Conservation (phyloP, 1,139 yeast species). For the Candida freyschussii region DNA sequence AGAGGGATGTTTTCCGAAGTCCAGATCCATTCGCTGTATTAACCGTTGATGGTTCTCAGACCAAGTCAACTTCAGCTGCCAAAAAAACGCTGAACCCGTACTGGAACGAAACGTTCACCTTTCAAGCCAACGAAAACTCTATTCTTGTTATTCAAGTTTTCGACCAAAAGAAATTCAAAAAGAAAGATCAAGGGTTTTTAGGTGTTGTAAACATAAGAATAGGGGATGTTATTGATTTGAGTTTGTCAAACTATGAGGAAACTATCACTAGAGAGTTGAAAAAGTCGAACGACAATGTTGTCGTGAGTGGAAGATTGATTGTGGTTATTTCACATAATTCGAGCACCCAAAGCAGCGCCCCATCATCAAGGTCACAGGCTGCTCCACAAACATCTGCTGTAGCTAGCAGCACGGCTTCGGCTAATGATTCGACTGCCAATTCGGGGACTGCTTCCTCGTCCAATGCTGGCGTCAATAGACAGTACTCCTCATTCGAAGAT, state of each 20-base stretch:
- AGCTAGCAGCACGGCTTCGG: background rate
- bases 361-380: conserved; percentile 12
- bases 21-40: conserved; percentile 98
- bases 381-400: conserved; percentile 2
- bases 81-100: conserved; percentile 93
- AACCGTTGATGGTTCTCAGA: conserved; percentile 95
- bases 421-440: conserved; percentile 14
- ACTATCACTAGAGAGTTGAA: conserved; percentile 91
- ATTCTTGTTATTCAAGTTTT: conserved; percentile 90
- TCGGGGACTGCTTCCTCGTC: conserved; percentile 18
- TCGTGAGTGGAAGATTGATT: conserved; percentile 88
- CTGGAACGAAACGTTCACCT: conserved; percentile 90
- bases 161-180: conserved; percentile 94
- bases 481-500: conserved; percentile 90
- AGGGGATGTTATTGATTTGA: conserved; percentile 82
- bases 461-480: conserved; percentile 36
- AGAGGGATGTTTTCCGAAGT: conserved; percentile 88
- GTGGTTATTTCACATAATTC: conserved; percentile 51
- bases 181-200: conserved; percentile 97
- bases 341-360: conserved; percentile 15
- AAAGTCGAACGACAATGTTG: conserved; percentile 84
- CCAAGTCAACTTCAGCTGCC: conserved; percentile 90
- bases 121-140: conserved; percentile 76
- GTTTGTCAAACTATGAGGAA: conserved; percentile 57
- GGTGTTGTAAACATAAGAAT: conserved; percentile 93